These are phyloP conservation scores for Lactarius evosmus DNA, from an alignment of 768 basidiomycete species.

Conservation along the genomic window DNA sequence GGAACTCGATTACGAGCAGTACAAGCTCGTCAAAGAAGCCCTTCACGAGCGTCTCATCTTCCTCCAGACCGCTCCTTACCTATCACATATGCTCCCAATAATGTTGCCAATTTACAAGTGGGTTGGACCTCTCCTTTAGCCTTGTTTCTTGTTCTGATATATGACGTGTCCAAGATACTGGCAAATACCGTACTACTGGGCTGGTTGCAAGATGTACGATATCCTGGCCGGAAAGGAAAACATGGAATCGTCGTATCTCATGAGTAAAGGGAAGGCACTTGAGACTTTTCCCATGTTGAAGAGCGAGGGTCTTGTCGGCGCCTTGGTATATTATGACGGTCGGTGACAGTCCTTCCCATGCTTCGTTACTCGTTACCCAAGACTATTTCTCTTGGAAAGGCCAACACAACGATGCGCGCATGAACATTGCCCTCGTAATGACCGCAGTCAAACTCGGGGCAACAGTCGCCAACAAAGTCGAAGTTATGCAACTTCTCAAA, in stretches of 20 bases:
- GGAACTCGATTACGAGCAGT: slow-evolving; percentile 94
- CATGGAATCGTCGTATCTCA: slow-evolving; percentile 93
- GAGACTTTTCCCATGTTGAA: slow-evolving; percentile 98
- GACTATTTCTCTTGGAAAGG: slow-evolving; percentile 43
- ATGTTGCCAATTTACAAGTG: slow-evolving; percentile 96
- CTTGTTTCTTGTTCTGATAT: slow-evolving; percentile 1
- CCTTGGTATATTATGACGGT: slow-evolving; percentile 98
- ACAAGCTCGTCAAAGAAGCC: slow-evolving; percentile 94
- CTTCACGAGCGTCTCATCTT: slow-evolving; percentile 91
- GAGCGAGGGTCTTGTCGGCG: slow-evolving; percentile 85
- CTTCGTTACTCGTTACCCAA: slow-evolving; percentile 30
- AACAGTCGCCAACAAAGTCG: slow-evolving; percentile 82
- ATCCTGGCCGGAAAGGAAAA: slow-evolving; percentile 92
- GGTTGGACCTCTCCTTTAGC: slow-evolving; percentile 26
- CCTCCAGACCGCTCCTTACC: slow-evolving; percentile 92
- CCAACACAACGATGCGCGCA: slow-evolving; percentile 97
- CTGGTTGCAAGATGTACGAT: slow-evolving; percentile 96
- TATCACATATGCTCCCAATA: slow-evolving; percentile 90
- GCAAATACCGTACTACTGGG: slow-evolving; percentile 96
- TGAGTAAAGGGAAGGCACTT: slow-evolving; percentile 90
- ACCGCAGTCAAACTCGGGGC: slow-evolving; percentile 93
- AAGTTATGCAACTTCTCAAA: slow-evolving; percentile 79
- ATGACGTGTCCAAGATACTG: slow-evolving; percentile 58
- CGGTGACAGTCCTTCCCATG: slow-evolving; percentile 49
- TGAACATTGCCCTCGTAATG: slow-evolving; percentile 95